Evolutionary conservation across 148 eudicot genomes (phyloP), one percentile per base, ranked within the genome.

Genomic region (Oxyria digyna): DNA sequence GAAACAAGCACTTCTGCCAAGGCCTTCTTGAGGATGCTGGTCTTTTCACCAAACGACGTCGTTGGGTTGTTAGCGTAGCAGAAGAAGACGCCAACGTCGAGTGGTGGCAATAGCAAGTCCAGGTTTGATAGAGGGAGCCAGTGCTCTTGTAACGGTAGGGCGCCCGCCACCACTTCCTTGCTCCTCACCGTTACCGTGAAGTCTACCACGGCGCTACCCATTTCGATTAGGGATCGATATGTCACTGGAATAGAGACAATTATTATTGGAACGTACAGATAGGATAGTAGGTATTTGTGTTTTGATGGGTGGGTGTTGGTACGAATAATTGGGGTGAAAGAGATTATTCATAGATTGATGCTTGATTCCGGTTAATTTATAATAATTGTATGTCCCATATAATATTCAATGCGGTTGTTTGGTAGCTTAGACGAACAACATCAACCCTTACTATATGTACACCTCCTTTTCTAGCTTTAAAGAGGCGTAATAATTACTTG

Each of bases 41-140:
- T 81, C 72, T 66, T 69, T 4, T 48, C 37, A 43, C 48, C 70
- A 14, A 80, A 76, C 41, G 43, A 13, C 9, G 14, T 3, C 3
- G 17, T 15, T 6, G 33, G 18, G 48, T 9, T 21, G 12, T 71
- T 62, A 26, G 66, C 67, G 84, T 87, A 87, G 35, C 89, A 87
- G 21, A 85, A 87, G 68, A 87, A 80, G 0, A 87, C 77, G 15
- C 80, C 75, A 0, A 83, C 81, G 42, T 87, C 83, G 0, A 81
- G 62, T 3, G 85, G 84, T 1, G 93, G 93, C 26, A 87, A 26
- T 5, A 87, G 72, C 21, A 81, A 50, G 75, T 87, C 93, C 4
- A 87, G 76, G 76, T 87, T 87, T 59, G 89, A 83, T 41, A 78
- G 71, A 27, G 92, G 77, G 45, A 85, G 73, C 77, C 81, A 59